Base-by-base conservation (phyloP, 345 rosid species). In the Eucalyptus curtisii region DNA sequence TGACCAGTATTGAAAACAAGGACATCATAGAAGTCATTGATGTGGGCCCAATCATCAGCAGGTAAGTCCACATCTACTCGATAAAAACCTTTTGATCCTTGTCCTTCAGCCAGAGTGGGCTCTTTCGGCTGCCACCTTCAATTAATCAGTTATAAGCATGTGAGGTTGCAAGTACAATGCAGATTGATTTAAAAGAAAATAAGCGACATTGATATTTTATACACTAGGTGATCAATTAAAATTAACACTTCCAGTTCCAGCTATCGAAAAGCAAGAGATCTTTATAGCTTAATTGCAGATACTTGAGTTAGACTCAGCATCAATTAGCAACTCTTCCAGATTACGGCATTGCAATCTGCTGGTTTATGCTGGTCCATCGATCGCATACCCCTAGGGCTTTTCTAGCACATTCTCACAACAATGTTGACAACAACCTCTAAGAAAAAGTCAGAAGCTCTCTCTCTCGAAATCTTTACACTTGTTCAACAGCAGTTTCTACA, bases 1-100 rank as follows among this genome's bases (percentile, higher is more conserved):
- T 98, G 99, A 86, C 99, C 99, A 86, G 98, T 96, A 87, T 97
- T 97, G 50, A 96, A 96, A 61, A 97, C 55, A 88, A 97, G 97
- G 89, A 96, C 98, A 91, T 97, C 96, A 44, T 95, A 97, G 90
- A 96, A 96, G 91, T 91, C 90, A 86, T 93, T 91, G 90, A 95
- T 87, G 86, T 91, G 92, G 87, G 92, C 90, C 99, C 99, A 98
- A 90, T 97, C 98, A 90, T 89, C 92, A 25, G 99, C 99, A 88
- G 98, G 98, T 88, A 93, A 88, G 91, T 98, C 99, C 88, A 98
- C 98, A 93, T 98, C 99, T 76, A 98, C 96, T 52, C 95, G 95
- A 89, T 95, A 92, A 5, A 59, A 89, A 88, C 96, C 99, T 92
- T 96, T 92, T 86, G 85, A 87, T 66, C 91, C 95, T 40, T 92